phyloP scores from a whole-genome alignment of 164 flowering plant species.

The Macadamia integrifolia region DNA sequence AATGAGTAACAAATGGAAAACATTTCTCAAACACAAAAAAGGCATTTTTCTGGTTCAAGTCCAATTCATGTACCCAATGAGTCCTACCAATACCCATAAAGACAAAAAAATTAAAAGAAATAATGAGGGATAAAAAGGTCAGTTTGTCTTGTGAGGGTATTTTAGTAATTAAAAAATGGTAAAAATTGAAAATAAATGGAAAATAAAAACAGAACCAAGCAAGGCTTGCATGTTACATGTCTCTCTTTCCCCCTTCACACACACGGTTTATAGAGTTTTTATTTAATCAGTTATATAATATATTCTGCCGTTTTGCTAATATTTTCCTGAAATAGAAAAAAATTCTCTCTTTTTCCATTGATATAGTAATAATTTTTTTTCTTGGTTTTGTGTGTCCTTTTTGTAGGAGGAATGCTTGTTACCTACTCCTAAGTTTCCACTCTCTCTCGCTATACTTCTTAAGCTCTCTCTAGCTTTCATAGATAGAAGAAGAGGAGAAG shows the following conservation, averaged over 20 bases:
- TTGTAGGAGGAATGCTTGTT: slow-evolving; percentile 66
- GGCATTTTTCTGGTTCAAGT: neutral
- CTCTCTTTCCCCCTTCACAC: slow-evolving; percentile 16
- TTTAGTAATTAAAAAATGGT: neutral
- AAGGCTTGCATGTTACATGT: slow-evolving; percentile 22
- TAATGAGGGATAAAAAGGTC: neutral
- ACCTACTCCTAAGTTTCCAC: slow-evolving; percentile 49
- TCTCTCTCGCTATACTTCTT: slow-evolving; percentile 15
- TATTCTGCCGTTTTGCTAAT: slow-evolving; percentile 1
- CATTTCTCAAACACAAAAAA: neutral
- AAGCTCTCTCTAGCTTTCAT: neutral
- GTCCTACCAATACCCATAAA: neutral
- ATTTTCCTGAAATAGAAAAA: neutral
- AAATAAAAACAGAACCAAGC: slow-evolving; percentile 10
- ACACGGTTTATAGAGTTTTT: slow-evolving; percentile 2
- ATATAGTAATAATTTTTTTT: neutral
- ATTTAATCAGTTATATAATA: neutral
- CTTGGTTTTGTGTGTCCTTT: slow-evolving; percentile 19
- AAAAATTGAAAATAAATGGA: neutral
- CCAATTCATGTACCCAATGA: neutral
- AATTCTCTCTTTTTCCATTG: neutral
- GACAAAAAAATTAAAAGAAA: too few species aligned
- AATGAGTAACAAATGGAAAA: neutral
- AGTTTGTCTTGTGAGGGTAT: neutral
- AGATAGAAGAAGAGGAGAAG: neutral